These are phyloP conservation scores for Aspergillus arachidicola DNA, from an alignment of 2,329 filamentous ascomycete species.

Conservation along the genomic window DNA sequence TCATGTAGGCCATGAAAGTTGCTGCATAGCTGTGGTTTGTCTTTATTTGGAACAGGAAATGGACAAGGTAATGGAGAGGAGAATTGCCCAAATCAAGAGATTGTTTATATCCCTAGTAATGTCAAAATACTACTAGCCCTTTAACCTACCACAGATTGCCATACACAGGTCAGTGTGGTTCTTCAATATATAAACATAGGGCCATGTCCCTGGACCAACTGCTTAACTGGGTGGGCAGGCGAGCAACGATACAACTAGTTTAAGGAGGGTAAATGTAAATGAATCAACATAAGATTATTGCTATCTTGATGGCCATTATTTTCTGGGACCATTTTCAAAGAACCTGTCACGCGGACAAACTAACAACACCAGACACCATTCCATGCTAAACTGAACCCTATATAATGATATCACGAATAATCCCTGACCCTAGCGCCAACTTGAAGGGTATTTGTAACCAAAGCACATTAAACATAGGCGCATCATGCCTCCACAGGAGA, in stretches of 20 bases:
- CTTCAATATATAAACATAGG: no score
- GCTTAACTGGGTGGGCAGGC: no score
- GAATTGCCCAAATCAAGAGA: no score
- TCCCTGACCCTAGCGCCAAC: constrained; percentile 3
- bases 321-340: neutral
- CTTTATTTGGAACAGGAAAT: no score
- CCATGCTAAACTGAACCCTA: neutral
- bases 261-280: neutral
- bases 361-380: neutral
- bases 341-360: neutral
- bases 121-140: no score
- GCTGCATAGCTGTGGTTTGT: no score
- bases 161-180: no score
- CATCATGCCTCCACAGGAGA: constrained; percentile 1
- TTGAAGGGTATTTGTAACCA: constrained; percentile 6
- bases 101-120: no score
- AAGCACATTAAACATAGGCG: neutral
- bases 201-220: no score
- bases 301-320: neutral
- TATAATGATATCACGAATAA: neutral
- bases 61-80: no score
- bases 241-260: neutral
- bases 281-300: neutral
- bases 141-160: no score
- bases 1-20: no score